These are phyloP conservation scores for Penicillium longicatenatum DNA, from an alignment of 495 filamentous ascomycete genomes.

Conservation along the genomic window DNA sequence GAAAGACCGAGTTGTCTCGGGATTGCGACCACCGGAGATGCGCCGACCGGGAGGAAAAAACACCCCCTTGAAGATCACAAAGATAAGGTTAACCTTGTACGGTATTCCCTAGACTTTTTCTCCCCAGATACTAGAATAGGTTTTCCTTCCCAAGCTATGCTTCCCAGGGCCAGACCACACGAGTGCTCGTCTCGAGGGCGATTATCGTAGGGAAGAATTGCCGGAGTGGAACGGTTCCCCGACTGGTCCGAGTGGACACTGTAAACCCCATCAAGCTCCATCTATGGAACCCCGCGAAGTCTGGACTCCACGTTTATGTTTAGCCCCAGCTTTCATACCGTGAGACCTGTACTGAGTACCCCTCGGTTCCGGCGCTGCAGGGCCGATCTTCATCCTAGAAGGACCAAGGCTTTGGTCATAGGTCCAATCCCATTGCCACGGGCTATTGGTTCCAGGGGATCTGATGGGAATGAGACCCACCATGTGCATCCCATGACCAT, in stretches of 20 bases:
- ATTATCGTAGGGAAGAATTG: background rate
- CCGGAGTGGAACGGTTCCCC: background rate
- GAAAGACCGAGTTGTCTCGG: background rate
- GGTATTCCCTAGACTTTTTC: background rate
- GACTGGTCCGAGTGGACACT: conserved; percentile 6
- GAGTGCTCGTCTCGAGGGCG: background rate
- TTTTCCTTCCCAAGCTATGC: too few relatives aligned
- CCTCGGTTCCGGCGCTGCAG: conserved; percentile 6
- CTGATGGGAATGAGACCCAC: background rate
- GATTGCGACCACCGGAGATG: conserved; percentile 1
- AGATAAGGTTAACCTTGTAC: background rate
- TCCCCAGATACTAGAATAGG: too few relatives aligned
- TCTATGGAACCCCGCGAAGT: conserved; percentile 4
- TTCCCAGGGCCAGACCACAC: background rate
- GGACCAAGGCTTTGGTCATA: background rate
- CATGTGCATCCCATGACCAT: conserved; percentile 27
- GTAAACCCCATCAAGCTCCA: conserved; percentile 3
- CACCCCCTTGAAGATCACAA: background rate
- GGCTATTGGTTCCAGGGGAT: conserved; percentile 3
- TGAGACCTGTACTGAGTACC: background rate
- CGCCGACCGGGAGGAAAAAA: background rate
- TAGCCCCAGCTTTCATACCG: background rate
- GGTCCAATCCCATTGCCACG: background rate
- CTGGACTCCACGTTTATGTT: conserved; percentile 2
- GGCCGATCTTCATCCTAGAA: background rate